Percentiles rank a stretch among this genome's conserved stretches.
Evolutionary conservation across 2,329 filamentous ascomycete genomes (phyloP).

Genomic region (Phaeomoniella chlamydospora): DNA sequence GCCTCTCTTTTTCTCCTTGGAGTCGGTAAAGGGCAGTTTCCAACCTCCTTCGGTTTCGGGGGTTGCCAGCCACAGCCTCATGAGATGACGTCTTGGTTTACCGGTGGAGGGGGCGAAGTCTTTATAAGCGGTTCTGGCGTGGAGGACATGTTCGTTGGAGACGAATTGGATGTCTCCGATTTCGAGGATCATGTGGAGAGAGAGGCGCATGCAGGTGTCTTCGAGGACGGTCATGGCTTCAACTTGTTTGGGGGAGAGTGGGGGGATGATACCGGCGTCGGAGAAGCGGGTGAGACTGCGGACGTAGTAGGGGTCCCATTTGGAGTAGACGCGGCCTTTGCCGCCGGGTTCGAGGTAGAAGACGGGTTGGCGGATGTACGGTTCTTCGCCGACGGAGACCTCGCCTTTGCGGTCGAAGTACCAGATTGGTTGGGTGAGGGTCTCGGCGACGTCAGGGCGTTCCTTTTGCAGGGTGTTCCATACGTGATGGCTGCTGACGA

Average conservation of each 20-base stretch:
- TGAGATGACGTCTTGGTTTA: constrained; percentile 46
- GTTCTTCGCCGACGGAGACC: constrained; percentile 56
- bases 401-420: constrained; percentile 90
- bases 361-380: constrained; percentile 57
- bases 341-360: constrained; percentile 58
- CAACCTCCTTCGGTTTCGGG: constrained; percentile 74
- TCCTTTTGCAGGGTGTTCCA: constrained; percentile 67
- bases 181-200: constrained; percentile 74
- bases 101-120: constrained; percentile 41
- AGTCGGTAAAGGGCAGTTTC: constrained; percentile 71
- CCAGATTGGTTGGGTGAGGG: constrained; percentile 66
- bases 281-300: constrained; percentile 62
- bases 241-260: constrained; percentile 53
- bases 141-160: constrained; percentile 65
- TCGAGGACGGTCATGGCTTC: constrained; percentile 59
- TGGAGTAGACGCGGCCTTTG: constrained; percentile 51
- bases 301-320: constrained; percentile 86
- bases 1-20: constrained; percentile 69
- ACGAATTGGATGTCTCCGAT: constrained; percentile 83
- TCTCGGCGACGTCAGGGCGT: constrained; percentile 63
- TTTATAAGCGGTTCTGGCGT: constrained; percentile 68
- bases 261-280: constrained; percentile 56
- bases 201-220: constrained; percentile 56
- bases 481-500: constrained; percentile 64
- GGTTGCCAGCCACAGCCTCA: constrained; percentile 73